Base-by-base conservation (phyloP, 805 yeast species). In the Schwanniomyces vanrijiae region DNA sequence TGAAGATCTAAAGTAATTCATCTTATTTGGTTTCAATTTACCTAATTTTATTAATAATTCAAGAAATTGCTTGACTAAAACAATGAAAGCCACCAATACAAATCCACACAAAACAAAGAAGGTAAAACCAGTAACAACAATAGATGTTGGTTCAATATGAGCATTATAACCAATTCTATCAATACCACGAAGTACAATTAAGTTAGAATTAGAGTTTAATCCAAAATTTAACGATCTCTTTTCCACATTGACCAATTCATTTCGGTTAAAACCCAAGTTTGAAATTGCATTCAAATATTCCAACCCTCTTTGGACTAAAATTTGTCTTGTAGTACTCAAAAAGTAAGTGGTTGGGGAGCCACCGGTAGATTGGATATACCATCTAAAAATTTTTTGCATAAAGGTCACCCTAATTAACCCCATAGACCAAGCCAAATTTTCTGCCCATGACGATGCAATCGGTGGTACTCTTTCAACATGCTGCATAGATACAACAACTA, bases 391-490 rank as follows among this genome's bases (percentile, higher is more conserved):
- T 50, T 81, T 71, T 67, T 91, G 96, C 96, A 91, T 88, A 62
- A 90, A 91, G 2, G 61, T 58, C 35, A 87, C 79, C 62, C 85
- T 75, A 55, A 91, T 88, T 49, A 91, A 75, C 2, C 97, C 97
- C 87, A 91, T 88, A 1, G 96, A 88, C 97, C 97, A 91, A 24
- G 90, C 90, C 59, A 91, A 74, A 61, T 91, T 90, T 65, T 88
- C 95, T 5, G 90, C 75, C 97, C 97, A 91, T 8, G 96, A 83
- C 10, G 87, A 78, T 7, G 96, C 97, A 59, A 91, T 89, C 14
- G 97, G 97, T 7, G 97, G 97, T 4, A 88, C 84, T 48, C 86
- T 75, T 58, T 85, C 89, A 41, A 90, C 96, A 51, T 86, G 86
- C 64, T 84, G 80, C 96, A 91, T 88, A 24, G 86, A 75, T 38